phyloP scores from a whole-genome alignment of 164 flowering plant species.

The Aristolochia fimbriata region DNA sequence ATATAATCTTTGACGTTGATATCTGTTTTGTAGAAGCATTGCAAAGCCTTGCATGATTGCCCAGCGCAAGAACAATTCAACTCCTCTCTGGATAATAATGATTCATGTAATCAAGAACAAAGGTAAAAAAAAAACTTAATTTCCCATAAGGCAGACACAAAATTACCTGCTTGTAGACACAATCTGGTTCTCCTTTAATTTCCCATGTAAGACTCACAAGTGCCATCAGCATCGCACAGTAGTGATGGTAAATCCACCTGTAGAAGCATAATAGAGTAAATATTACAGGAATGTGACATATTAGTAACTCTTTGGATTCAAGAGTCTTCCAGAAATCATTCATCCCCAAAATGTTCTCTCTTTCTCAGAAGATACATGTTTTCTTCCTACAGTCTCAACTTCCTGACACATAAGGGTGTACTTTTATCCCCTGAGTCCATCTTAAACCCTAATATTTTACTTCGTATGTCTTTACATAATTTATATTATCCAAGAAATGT shows the following conservation, averaged over 20 bases:
- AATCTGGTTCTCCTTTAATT: constrained; percentile 77
- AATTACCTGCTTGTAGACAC: constrained; percentile 80
- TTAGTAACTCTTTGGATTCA: no score
- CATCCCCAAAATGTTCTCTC: no score
- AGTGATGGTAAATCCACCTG: constrained; percentile 99
- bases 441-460: not conserved
- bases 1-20: constrained; percentile 91
- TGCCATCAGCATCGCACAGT: constrained; percentile 89
- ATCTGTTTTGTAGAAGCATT: constrained; percentile 93
- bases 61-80: constrained; percentile 79
- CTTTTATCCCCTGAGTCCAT: not conserved
- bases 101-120: not conserved
- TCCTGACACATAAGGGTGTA: not conserved
- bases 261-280: not conserved
- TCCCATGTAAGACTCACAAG: constrained; percentile 97
- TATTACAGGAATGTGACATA: no score
- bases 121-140: not conserved
- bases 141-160: not conserved
- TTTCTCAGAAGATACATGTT: no score
- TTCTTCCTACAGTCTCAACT: no score
- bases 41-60: constrained; percentile 99
- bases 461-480: not conserved
- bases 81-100: constrained; percentile 54
- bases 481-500: not conserved
- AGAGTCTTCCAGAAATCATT: no score